Percentiles rank a stretch among this genome's conserved stretches.
These are phyloP conservation scores for Gomphus bonarii DNA, from an alignment of 1,284 basidiomycete genomes.

Conservation along the genomic window DNA sequence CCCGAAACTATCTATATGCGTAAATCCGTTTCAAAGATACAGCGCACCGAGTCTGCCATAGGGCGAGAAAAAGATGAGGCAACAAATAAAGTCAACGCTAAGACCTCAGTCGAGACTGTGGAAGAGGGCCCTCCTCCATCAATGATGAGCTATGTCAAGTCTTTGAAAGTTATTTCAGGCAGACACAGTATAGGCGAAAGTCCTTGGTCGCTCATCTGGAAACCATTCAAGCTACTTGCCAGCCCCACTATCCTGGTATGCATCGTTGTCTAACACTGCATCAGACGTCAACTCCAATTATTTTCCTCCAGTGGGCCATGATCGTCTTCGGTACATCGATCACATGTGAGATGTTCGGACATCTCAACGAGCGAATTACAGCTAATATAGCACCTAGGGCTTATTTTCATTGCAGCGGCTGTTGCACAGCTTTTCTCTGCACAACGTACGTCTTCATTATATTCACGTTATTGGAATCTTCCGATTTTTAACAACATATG, in stretches of 20 bases:
- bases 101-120: not conserved
- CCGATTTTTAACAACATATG: not conserved
- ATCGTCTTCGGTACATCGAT: slow-evolving; percentile 16
- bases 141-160: slow-evolving; percentile 5
- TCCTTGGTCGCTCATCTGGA: not conserved
- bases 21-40: not conserved
- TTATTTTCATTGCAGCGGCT: slow-evolving; percentile 16
- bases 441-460: slow-evolving; percentile 12
- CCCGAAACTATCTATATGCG: slow-evolving; percentile 4
- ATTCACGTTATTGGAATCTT: not conserved
- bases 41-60: not conserved
- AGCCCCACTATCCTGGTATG: slow-evolving; percentile 9
- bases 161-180: slow-evolving; percentile 3
- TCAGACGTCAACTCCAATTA: not conserved
- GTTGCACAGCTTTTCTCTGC: slow-evolving; percentile 17
- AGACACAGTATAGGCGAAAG: slow-evolving; percentile 3
- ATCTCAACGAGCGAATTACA: not conserved
- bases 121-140: not conserved
- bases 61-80: not conserved
- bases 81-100: not conserved
- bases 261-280: not conserved
- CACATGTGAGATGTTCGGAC: slow-evolving; percentile 11
- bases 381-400: slow-evolving; percentile 1
- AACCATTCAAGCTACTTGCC: slow-evolving; percentile 4
- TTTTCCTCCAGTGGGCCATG: slow-evolving; percentile 6